phyloP scores from a whole-genome alignment of 164 flowering plant species.

The Umbellularia californica region DNA sequence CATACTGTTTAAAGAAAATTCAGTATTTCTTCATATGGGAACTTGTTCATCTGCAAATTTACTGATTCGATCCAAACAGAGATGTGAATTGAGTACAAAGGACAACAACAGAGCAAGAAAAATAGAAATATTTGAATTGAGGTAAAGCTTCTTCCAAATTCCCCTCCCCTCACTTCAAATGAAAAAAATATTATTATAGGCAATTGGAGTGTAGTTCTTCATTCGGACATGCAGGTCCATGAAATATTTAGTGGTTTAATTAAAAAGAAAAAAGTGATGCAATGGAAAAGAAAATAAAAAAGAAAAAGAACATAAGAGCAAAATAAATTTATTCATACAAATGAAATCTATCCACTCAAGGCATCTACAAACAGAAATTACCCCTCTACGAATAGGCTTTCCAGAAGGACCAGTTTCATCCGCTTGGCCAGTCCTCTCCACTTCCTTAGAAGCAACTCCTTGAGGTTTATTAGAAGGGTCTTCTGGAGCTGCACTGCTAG shows the following conservation, averaged over 20 bases:
- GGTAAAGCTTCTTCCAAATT: not conserved
- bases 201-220: not conserved
- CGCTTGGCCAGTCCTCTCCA: slow-evolving; percentile 33
- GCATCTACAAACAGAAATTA: slow-evolving; percentile 18
- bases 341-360: not conserved
- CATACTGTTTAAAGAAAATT: too few relatives aligned
- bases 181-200: not conserved
- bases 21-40: too few relatives aligned
- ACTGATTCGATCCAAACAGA: too few relatives aligned
- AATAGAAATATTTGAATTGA: too few relatives aligned
- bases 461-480: slow-evolving; percentile 11
- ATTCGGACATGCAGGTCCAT: not conserved
- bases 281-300: not conserved
- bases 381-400: slow-evolving; percentile 75
- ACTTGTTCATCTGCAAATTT: too few relatives aligned
- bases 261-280: too few relatives aligned
- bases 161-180: not conserved
- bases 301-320: not conserved
- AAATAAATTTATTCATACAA: too few relatives aligned
- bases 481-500: slow-evolving; percentile 10
- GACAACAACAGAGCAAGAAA: too few relatives aligned
- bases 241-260: not conserved
- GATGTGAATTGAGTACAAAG: too few relatives aligned
- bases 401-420: slow-evolving; percentile 40
- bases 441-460: slow-evolving; percentile 24